Percentiles rank a stretch among this genome's conserved stretches.
Conservation (phyloP, 73 alveolate species). For the Durusdinium trenchii region DNA sequence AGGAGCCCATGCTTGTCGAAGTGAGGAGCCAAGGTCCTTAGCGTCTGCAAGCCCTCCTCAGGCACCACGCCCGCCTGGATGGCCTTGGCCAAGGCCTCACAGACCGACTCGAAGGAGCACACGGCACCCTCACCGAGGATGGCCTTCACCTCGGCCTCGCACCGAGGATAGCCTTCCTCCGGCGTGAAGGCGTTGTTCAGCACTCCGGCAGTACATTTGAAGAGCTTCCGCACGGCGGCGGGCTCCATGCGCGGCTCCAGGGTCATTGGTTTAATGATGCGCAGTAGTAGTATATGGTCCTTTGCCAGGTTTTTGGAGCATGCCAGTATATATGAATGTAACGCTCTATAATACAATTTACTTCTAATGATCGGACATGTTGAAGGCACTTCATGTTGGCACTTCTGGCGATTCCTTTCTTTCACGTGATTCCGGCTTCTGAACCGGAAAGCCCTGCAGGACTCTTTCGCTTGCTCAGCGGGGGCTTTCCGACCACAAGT, state of each 20-base stretch:
- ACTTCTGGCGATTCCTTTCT: too few relatives aligned
- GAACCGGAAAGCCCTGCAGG: too few relatives aligned
- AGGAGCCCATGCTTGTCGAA: neutral
- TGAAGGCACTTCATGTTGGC: too few relatives aligned
- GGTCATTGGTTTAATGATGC: too few relatives aligned
- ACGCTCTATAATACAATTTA: too few relatives aligned
- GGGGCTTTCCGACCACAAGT: too few relatives aligned
- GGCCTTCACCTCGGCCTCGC: conserved; percentile 21
- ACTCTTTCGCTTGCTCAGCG: too few relatives aligned
- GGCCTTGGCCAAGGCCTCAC: neutral
- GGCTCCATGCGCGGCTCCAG: neutral
- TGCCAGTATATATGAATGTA: too few relatives aligned
- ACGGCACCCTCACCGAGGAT: neutral
- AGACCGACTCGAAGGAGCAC: neutral
- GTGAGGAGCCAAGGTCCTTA: neutral
- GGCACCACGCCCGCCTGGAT: neutral
- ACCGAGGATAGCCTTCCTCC: neutral
- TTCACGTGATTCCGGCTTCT: too few relatives aligned
- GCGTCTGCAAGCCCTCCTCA: neutral
- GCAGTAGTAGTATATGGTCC: too few relatives aligned
- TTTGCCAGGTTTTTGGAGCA: too few relatives aligned
- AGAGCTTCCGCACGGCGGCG: conserved; percentile 9
- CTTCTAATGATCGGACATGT: too few relatives aligned
- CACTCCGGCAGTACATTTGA: neutral
- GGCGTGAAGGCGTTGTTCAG: neutral